Base-by-base conservation (phyloP, 2,329 filamentous ascomycete species). In the Colletotrichum shisoi region DNA sequence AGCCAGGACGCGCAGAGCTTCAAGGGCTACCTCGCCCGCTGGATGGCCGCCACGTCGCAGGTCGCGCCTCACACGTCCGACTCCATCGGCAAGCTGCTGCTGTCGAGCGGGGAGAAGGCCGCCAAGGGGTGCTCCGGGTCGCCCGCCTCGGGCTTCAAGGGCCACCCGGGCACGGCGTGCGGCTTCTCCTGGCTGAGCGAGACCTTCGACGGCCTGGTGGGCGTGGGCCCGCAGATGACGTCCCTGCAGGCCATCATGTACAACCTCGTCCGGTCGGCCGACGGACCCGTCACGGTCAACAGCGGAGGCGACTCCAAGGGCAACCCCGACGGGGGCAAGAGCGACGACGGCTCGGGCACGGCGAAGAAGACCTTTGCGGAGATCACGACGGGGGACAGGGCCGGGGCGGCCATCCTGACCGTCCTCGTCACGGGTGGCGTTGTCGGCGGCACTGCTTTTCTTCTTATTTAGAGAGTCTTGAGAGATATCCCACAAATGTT, bases 1-100 rank as follows among this genome's bases (percentile, higher is more conserved):
- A 88, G 89, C 64, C 82, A 85, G 51, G 92, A 94, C 72, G 91
- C 93, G 80, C 79, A 86, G 66, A 86, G 86, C 2, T 93, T 90
- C 84, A 92, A 92, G 77, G 89, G 89, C 27, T 88, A 89, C 63
- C 79, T 91, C 13, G 83, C 87, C 70, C 84, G 88, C 34, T 91
- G 89, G 87, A 80, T 92, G 71, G 82, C 85, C 1, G 81, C 84
- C n/a, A 82, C 85, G 0, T 83, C 86, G 1, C 82, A 89, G 70
- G 66, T 92, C 12, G 88, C 86, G 0, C 89, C 90, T 0, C 82
- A 82, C 53, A 87, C 85, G 0, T 76, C 77, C 39, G 77, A 82
- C 1, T 77, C 74, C 15, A 87, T 93, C 71, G 78, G 84, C 61
- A 83, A 86, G 1, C 82, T 86, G 37, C 79, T 93, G 7, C 78